These are phyloP conservation scores for Leishmania turanica DNA, from an alignment of 208 protist species.

Conservation along the genomic window DNA sequence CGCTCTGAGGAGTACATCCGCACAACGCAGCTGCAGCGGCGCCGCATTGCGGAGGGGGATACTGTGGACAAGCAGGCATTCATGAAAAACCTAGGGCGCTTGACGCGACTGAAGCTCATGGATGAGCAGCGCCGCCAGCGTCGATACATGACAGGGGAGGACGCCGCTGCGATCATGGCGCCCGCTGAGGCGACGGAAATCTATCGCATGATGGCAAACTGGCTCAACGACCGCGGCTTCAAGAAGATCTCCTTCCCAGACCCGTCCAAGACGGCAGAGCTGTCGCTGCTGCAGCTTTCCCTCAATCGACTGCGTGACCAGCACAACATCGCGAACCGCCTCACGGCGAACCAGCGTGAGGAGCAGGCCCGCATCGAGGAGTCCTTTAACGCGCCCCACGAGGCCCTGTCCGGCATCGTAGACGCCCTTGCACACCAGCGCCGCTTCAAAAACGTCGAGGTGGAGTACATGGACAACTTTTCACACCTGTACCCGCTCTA, in stretches of 20 bases:
- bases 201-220: conserved; percentile 99
- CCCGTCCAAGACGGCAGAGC: conserved; percentile 99
- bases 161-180: conserved; percentile 84
- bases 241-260: conserved; percentile 99
- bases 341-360: conserved; percentile 99
- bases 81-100: conserved; percentile 99
- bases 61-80: conserved; percentile 99
- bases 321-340: conserved; percentile 98
- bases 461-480: conserved; percentile 99
- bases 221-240: conserved; percentile 99
- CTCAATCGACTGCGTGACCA: conserved; percentile 99
- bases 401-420: conserved; percentile 99
- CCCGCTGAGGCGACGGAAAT: conserved; percentile 99
- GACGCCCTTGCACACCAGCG: conserved; percentile 98
- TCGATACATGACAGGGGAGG: conserved; percentile 99
- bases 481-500: conserved; percentile 99
- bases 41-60: conserved; percentile 98
- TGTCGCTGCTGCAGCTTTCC: conserved; percentile 99
- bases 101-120: conserved; percentile 99
- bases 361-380: conserved; percentile 99
- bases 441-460: conserved; percentile 99
- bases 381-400: conserved; percentile 99
- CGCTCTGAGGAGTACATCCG: conserved; percentile 99
- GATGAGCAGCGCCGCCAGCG: conserved; percentile 99
- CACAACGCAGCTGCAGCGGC: conserved; percentile 99